A percentile compares a stretch with the other conserved stretches of the same genome.
Evolutionary conservation across 176 grass and related monocot genomes (phyloP).

Genomic region (Carex myosuroides): DNA sequence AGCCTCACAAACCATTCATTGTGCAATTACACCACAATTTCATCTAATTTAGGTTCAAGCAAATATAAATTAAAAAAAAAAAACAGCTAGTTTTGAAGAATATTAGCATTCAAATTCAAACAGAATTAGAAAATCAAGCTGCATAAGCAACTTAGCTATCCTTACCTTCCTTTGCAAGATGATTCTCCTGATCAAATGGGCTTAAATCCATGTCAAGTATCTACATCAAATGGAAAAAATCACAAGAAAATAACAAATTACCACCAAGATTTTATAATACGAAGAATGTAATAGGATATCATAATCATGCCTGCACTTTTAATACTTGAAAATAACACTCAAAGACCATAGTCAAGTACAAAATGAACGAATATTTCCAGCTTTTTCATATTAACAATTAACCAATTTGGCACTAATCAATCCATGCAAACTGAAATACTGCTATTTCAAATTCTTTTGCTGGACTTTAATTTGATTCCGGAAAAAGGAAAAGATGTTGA

Average conservation of each 20-base stretch:
- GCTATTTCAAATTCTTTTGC: not conserved
- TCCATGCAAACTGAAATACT: not conserved
- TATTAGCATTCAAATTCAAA: not conserved
- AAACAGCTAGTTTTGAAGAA: not conserved
- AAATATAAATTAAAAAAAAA: not conserved
- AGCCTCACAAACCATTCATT: not conserved
- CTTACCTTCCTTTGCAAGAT: constrained; percentile 27
- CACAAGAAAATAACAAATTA: constrained; percentile 10
- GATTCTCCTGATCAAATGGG: constrained; percentile 25
- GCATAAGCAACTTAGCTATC: not conserved
- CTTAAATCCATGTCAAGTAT: constrained; percentile 32
- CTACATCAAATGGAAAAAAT: not conserved
- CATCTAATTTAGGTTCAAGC: not conserved
- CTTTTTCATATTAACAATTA: not conserved
- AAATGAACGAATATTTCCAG: not conserved
- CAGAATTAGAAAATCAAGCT: not conserved
- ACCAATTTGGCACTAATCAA: not conserved
- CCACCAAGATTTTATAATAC: not conserved
- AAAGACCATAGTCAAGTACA: not conserved
- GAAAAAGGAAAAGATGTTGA: not conserved
- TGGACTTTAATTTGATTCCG: not conserved
- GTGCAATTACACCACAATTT: not conserved
- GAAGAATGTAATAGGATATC: not conserved
- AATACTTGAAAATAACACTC: not conserved
- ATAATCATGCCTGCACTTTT: not conserved